Conservation (phyloP, 805 yeast genomes). For the Saccharomyces cerevisiae region DNA sequence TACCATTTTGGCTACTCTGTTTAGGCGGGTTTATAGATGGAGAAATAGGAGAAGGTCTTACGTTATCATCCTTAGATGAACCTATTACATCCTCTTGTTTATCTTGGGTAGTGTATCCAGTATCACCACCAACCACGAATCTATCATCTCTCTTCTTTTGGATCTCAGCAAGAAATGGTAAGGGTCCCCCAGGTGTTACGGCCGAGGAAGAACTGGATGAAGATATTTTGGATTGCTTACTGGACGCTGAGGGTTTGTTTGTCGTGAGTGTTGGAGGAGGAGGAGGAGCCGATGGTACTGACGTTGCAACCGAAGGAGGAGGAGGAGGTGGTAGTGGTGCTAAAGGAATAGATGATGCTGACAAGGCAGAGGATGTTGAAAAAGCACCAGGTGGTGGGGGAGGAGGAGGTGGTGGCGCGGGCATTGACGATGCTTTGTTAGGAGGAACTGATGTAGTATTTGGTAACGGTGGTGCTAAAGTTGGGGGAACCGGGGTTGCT, state of each 20-base stretch:
- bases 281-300: constrained; percentile 22
- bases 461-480: constrained; percentile 13
- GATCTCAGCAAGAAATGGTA: constrained; percentile 45
- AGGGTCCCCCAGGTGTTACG: constrained; percentile 31
- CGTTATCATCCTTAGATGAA: constrained; percentile 3
- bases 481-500: constrained; percentile 9
- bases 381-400: constrained; percentile 16
- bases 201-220: constrained; percentile 10
- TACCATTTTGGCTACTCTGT: constrained; percentile 5
- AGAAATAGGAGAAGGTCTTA: constrained; percentile 10
- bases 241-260: neutral
- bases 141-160: constrained; percentile 41
- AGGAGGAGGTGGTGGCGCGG: constrained; percentile 17
- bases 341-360: constrained; percentile 13
- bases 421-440: constrained; percentile 2
- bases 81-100: constrained; percentile 19
- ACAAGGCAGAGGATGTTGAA: neutral
- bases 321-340: constrained; percentile 19
- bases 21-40: constrained; percentile 17
- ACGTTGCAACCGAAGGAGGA: constrained; percentile 13
- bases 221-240: neutral
- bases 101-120: constrained; percentile 20
- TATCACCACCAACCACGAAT: constrained; percentile 35
- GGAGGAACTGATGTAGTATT: constrained; percentile 9
- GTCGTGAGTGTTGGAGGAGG: constrained; percentile 11